phyloP scores from a whole-genome alignment of 1,139 yeast species.

The Yamadazyma spencermartinsiae region DNA sequence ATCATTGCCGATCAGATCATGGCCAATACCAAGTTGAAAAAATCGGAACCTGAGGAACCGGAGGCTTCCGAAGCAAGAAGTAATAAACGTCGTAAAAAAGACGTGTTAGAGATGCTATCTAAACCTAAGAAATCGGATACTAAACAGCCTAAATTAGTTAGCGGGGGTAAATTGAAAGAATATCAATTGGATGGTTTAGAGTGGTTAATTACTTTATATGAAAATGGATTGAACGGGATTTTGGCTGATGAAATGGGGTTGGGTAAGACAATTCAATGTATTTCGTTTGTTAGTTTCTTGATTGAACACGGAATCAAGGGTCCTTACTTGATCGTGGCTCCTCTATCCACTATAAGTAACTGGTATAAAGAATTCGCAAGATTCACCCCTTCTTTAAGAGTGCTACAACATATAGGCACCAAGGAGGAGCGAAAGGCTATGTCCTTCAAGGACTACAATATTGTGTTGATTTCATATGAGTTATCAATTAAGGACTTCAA shows the following conservation, averaged over 20 bases:
- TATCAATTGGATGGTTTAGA: constrained; percentile 90
- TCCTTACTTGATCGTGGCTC: constrained; percentile 85
- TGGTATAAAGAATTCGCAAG: constrained; percentile 73
- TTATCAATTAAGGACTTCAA: constrained; percentile 66
- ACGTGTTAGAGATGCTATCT: constrained; percentile 16
- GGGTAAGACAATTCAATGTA: constrained; percentile 89
- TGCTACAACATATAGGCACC: constrained; percentile 64
- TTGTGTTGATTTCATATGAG: constrained; percentile 83
- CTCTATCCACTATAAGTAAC: constrained; percentile 81
- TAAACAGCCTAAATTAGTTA: constrained; percentile 63
- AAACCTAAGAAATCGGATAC: constrained; percentile 21
- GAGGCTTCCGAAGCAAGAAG: constrained; percentile 1
- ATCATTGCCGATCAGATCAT: constrained; percentile 77
- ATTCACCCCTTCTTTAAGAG: constrained; percentile 74
- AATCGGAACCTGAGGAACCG: constrained; percentile 3
- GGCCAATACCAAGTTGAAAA: constrained; percentile 25
- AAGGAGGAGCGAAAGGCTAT: constrained; percentile 52
- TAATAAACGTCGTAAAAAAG: constrained; percentile 10
- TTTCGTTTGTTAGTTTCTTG: constrained; percentile 72
- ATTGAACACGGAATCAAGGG: constrained; percentile 80
- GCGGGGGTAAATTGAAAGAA: constrained; percentile 71
- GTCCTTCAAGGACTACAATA: constrained; percentile 32
- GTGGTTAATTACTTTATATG: constrained; percentile 85
- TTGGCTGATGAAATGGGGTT: constrained; percentile 97
- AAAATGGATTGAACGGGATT: constrained; percentile 92